Evolutionary conservation across 1,284 basidiomycete species (phyloP), one percentile per base, ranked within the genome.

Genomic region (Irpex sp.): DNA sequence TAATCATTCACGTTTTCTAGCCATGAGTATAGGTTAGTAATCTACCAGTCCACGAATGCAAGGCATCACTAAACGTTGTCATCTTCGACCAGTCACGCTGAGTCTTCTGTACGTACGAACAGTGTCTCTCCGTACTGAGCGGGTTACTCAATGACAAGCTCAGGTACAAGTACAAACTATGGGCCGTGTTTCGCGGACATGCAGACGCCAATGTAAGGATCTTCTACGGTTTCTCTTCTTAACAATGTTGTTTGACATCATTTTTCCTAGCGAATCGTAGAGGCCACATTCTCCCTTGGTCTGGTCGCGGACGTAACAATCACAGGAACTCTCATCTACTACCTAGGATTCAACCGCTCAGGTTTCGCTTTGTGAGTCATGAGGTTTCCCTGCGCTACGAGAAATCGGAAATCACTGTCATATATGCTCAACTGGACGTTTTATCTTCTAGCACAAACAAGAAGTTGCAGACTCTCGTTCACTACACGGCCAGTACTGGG

Each of bases 401-500:
- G n/a, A 46, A n/a, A 46, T n/a, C 43, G 43, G 43, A 46, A 46
- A 4, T 13, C 43, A 46, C n/a, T n/a, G 13, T 46, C 11, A 46
- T 46, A 46, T 46, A 46, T n/a, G 13, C 43, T 46, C 43, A 33
- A 33, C 31, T 33, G 31, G 31, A 33, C 31, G 6, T 33, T 36
- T 37, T 49, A n/a, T 35, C 9, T 36, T 11, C 31, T 39, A 62
- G 61, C 5, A 62, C 57, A 15, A 33, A 39, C 31, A 11, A 47
- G n/a, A 37, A 53, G 26, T 15, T 62, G 5, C 61, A 62, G 26
- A 58, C 19, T 15, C 36, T 62, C 7, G 46, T 62, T 5, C 57
- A 50, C 36, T 62, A 62, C 35, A 62, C 61, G 7, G 39, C 57
- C 56, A 62, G 57, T 43, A 62, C 61, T 13, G 61, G 61, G 15